phyloP scores from a whole-genome alignment of 306 rosid species.

The Gillenia trifoliata region DNA sequence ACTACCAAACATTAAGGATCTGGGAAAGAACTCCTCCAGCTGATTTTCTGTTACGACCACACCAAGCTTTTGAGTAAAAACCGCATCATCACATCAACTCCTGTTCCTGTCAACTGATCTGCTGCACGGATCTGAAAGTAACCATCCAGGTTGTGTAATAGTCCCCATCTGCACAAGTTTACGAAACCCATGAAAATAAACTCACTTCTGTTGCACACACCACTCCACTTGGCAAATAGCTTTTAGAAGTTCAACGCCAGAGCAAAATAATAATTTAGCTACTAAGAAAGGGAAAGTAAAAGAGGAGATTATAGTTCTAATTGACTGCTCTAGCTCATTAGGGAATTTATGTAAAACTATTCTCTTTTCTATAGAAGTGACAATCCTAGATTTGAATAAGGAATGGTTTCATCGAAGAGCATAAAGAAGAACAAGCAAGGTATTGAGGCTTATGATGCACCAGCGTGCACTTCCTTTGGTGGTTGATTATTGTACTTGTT shows the following conservation, averaged over 20 bases:
- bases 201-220: neutral
- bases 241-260: neutral
- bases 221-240: neutral
- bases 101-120: too few species aligned
- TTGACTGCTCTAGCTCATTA: neutral
- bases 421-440: too few species aligned
- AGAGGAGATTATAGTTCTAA: neutral
- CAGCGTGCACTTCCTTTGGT: too few species aligned
- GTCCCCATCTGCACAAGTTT: conserved; percentile 65
- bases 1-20: conserved; percentile 26
- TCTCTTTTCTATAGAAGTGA: neutral
- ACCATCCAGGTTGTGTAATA: too few species aligned
- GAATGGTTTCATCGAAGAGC: too few species aligned
- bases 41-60: conserved; percentile 47
- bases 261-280: neutral
- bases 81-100: too few species aligned
- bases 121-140: too few species aligned
- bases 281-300: neutral
- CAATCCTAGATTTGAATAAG: too few species aligned
- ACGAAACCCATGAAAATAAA: neutral
- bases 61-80: too few species aligned
- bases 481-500: too few species aligned
- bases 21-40: conserved; percentile 52
- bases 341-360: neutral
- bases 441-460: conserved; percentile 79